Evolutionary conservation across 257 asterid species (phyloP), one percentile per base, ranked within the genome.

Genomic region (Primulina eburnea): DNA sequence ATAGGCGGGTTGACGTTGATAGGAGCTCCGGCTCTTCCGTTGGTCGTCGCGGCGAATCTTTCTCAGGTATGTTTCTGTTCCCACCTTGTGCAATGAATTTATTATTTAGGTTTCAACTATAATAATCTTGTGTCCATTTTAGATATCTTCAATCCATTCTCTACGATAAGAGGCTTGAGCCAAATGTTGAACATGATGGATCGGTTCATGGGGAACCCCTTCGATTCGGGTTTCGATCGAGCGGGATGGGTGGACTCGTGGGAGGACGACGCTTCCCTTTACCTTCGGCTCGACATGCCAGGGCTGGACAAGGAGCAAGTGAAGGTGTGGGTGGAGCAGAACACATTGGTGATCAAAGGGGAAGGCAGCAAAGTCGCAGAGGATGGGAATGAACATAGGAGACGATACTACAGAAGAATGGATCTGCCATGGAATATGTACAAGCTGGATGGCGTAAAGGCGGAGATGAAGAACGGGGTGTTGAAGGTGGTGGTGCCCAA

Each of bases 121-220:
- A 24, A 24, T 24, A 0, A 24, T 24, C 26, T 24, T 24, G 26
- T 24, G 26, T 24, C 26, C 26, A 5, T 35, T 35, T 35, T 6
- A 89, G 98, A 85, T 67, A 74, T 69, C 33, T 71, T 86, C 7
- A 90, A 24, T 72, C 93, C 97, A 1, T 83, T 92, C 9, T 75
- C 86, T 4, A 74, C 89, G 0, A 70, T 89, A 47, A 82, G 97
- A 24, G 26, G 84, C 69, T 80, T 92, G 6, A 83, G 76, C 74
- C 97, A 92, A 29, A 71, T 92, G 32, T 76, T 88, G 75, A 90
- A 85, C 87, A 60, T 82, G 85, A 79, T 90, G 96, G 97, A 90
- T 57, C 91, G 79, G 4, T 17, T 89, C 20, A 71, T 73, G 81
- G 94, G 2, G 12, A 10, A 33, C 28, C 73, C 73, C 21, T 68